Conservation (phyloP, 1,284 basidiomycete species). For the Coriolopsis trogii region DNA sequence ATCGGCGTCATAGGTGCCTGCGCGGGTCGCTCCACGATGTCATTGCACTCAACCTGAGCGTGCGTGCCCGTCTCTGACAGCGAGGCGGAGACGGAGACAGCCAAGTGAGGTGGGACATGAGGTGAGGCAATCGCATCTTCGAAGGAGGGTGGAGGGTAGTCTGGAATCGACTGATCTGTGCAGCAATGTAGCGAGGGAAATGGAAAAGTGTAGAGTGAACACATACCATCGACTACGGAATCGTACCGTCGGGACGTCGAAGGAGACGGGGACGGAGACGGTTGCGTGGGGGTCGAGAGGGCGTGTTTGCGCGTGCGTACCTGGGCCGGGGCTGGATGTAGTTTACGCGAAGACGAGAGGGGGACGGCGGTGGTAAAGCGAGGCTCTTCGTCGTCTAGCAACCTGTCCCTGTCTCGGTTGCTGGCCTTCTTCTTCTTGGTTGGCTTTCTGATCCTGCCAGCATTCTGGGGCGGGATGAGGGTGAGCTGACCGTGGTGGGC, state of each 20-base stretch:
- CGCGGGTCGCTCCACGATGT: slow-evolving; percentile 1
- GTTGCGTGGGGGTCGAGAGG: slow-evolving; percentile 20
- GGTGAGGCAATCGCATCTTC: slow-evolving; percentile 49
- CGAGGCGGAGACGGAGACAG: slow-evolving; percentile 14
- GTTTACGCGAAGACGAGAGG: slow-evolving; percentile 30
- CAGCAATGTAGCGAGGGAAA: neutral
- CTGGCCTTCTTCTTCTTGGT: slow-evolving; percentile 31
- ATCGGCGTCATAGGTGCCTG: slow-evolving; percentile 1
- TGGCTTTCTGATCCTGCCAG: slow-evolving; percentile 52
- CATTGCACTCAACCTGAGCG: no score
- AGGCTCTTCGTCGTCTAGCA: slow-evolving; percentile 33
- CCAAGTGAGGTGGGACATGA: slow-evolving; percentile 21
- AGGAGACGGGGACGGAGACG: slow-evolving; percentile 9
- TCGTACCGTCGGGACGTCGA: slow-evolving; percentile 11
- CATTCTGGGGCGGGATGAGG: slow-evolving; percentile 54
- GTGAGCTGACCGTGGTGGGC: slow-evolving; percentile 56
- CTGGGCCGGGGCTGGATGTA: slow-evolving; percentile 29
- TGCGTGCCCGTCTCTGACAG: no score
- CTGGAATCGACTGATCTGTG: slow-evolving; percentile 43
- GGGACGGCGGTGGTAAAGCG: slow-evolving; percentile 39
- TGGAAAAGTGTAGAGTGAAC: neutral
- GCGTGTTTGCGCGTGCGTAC: slow-evolving; percentile 29
- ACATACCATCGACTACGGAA: slow-evolving; percentile 22
- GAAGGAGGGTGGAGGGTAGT: slow-evolving; percentile 63
- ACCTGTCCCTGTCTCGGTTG: slow-evolving; percentile 9